Base-by-base conservation (phyloP, 306 rosid genomes). In the Mimosa pudica region DNA sequence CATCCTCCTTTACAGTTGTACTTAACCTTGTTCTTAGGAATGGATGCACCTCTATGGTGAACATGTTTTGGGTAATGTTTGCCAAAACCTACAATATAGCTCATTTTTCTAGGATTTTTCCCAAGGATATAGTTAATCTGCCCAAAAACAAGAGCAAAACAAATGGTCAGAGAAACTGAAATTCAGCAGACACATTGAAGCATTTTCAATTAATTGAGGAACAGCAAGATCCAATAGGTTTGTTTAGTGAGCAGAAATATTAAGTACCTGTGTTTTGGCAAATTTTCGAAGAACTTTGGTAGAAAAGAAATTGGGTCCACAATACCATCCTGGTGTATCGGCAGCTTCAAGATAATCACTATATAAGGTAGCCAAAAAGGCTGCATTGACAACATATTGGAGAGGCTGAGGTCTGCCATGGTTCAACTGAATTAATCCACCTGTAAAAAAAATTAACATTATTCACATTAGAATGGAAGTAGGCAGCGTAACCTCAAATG, bases 401-500 rank as follows among this genome's bases (percentile, higher is more conserved):
- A 92, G 95, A 42, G 97, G 97, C 82, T 90, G 97, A 42, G 97
- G 97, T 81, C 88, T 80, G 74, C 97, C 97, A 42, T 92, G 95
- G 80, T 92, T 92, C 80, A 92, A 75, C 76, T 90, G 92, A 78
- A 92, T 92, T 84, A 92, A 82, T 61, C 97, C 97, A 8, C 92
- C 97, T 92, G 79, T 8, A 38, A 69, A 8, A 65, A 80, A 16
- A 80, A 14, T 65, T 1, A 44, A 49, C 32, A 38, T 16, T 36
- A 52, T 45, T 24, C 16, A n/a, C 32, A 18, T 66, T 64, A 83
- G 80, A 81, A 71, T 49, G 72, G 11, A 18, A 69, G 33, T 16
- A 4, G 10, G 74, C 16, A 45, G 30, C 65, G 13, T 17, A 18
- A 32, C 72, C 49, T 20, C 18, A 5, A 42, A 24, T 24, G 64